phyloP scores from a whole-genome alignment of 495 filamentous ascomycete species.

The Penicillium nucicola region DNA sequence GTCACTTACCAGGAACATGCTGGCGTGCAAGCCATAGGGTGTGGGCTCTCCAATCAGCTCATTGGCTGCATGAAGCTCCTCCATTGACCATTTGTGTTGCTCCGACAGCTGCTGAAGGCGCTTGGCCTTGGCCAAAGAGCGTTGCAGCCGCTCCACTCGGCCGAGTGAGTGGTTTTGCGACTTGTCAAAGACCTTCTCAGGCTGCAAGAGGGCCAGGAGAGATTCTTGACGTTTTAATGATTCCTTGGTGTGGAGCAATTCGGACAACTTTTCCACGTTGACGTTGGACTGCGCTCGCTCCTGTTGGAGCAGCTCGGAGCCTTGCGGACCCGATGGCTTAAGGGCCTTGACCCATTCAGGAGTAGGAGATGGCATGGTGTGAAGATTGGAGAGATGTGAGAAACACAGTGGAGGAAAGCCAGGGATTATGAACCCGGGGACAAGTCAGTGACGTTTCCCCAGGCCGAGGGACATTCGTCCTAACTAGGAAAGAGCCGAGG shows the following conservation, averaged over 20 bases:
- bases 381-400: neutral
- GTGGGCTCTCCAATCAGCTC: slow-evolving; percentile 63
- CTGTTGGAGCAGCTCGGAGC: slow-evolving; percentile 53
- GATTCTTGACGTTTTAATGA: slow-evolving; percentile 49
- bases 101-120: slow-evolving; percentile 60
- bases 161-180: slow-evolving; percentile 65
- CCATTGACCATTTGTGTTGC: slow-evolving; percentile 58
- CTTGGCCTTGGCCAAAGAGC: slow-evolving; percentile 60
- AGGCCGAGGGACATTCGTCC: slow-evolving; percentile 2
- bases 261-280: slow-evolving; percentile 55
- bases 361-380: slow-evolving; percentile 37
- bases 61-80: slow-evolving; percentile 58
- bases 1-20: slow-evolving; percentile 58
- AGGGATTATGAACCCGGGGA: slow-evolving; percentile 12
- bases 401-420: slow-evolving; percentile 8
- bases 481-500: slow-evolving; percentile 3
- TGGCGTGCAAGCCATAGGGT: slow-evolving; percentile 65
- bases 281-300: slow-evolving; percentile 61
- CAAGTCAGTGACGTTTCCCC: neutral
- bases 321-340: slow-evolving; percentile 59
- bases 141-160: slow-evolving; percentile 60
- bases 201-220: slow-evolving; percentile 53
- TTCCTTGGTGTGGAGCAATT: slow-evolving; percentile 59
- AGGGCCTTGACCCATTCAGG: slow-evolving; percentile 65
- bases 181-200: slow-evolving; percentile 66